phyloP scores from a whole-genome alignment of 2,329 filamentous ascomycete genomes.

The Claviceps sp. region DNA sequence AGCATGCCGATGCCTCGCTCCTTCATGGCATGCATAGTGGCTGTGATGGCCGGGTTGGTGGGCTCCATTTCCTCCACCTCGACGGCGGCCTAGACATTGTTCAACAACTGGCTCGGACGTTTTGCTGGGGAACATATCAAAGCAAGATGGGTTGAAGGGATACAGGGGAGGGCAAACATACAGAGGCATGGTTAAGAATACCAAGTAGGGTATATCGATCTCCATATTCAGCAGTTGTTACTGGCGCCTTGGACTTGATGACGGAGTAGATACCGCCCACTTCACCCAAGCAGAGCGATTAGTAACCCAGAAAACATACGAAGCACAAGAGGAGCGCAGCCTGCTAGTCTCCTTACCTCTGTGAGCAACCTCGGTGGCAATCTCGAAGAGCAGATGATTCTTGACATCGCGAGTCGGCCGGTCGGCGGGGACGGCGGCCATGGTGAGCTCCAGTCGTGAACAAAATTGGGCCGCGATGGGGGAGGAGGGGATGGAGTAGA shows the following conservation, averaged over 20 bases:
- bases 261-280: conserved; percentile 99
- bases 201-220: conserved; percentile 92
- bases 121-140: conserved; percentile 1
- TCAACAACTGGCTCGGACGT: conserved; percentile 2
- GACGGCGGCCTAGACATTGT: conserved; percentile 62
- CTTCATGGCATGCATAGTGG: conserved; percentile 84
- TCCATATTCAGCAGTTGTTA: conserved; percentile 97
- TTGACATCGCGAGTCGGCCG: conserved; percentile 58
- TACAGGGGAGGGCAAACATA: conserved; percentile 28
- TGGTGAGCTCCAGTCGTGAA: conserved; percentile 11
- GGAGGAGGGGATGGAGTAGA: background rate
- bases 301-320: background rate
- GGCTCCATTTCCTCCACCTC: conserved; percentile 92
- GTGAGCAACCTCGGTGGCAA: conserved; percentile 95
- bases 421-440: conserved; percentile 33
- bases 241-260: conserved; percentile 95
- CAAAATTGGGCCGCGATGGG: background rate
- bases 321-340: conserved; percentile 2
- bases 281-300: conserved; percentile 20
- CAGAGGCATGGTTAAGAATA: conserved; percentile 80
- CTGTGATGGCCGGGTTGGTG: conserved; percentile 61
- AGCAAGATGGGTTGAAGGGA: background rate
- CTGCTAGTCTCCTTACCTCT: conserved; percentile 47
- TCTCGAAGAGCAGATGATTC: conserved; percentile 92
- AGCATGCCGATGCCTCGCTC: conserved; percentile 80